Evolutionary conservation across 495 filamentous ascomycete genomes (phyloP).

Genomic region (Neurospora sp.): DNA sequence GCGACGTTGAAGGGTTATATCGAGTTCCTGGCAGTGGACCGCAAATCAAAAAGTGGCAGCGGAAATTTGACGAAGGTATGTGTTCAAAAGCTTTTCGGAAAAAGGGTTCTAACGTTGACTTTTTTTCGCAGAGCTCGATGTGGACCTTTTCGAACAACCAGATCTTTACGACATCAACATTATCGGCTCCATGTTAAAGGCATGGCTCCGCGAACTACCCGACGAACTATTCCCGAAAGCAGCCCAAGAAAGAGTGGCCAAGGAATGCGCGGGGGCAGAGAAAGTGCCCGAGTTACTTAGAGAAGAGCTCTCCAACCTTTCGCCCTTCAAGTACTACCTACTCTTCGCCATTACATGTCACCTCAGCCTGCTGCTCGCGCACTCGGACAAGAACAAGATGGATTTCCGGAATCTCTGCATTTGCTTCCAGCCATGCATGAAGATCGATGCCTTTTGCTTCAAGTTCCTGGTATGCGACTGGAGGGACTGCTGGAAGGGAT

Average conservation of each 20-base stretch:
- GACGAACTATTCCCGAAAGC: slow-evolving; percentile 80
- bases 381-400: slow-evolving; percentile 89
- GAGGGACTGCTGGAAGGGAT: slow-evolving; percentile 91
- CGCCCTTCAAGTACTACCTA: slow-evolving; percentile 91
- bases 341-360: slow-evolving; percentile 94
- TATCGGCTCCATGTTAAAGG: slow-evolving; percentile 83
- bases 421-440: slow-evolving; percentile 91
- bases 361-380: slow-evolving; percentile 73
- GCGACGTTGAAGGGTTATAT: slow-evolving; percentile 83
- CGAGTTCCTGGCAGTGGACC: slow-evolving; percentile 75
- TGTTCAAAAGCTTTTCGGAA: not conserved
- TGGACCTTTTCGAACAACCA: slow-evolving; percentile 71
- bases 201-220: slow-evolving; percentile 87
- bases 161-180: slow-evolving; percentile 92
- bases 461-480: slow-evolving; percentile 85
- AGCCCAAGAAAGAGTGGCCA: slow-evolving; percentile 61
- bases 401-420: slow-evolving; percentile 85
- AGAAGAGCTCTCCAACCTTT: slow-evolving; percentile 80
- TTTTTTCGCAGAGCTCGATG: slow-evolving; percentile 53
- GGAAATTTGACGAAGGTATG: slow-evolving; percentile 70
- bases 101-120: slow-evolving; percentile 19
- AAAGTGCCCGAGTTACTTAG: slow-evolving; percentile 70
- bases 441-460: slow-evolving; percentile 84
- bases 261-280: slow-evolving; percentile 63
- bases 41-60: slow-evolving; percentile 79